These are phyloP conservation scores for Fusarium stilboides DNA, from an alignment of 2,329 filamentous ascomycete genomes.

Conservation along the genomic window DNA sequence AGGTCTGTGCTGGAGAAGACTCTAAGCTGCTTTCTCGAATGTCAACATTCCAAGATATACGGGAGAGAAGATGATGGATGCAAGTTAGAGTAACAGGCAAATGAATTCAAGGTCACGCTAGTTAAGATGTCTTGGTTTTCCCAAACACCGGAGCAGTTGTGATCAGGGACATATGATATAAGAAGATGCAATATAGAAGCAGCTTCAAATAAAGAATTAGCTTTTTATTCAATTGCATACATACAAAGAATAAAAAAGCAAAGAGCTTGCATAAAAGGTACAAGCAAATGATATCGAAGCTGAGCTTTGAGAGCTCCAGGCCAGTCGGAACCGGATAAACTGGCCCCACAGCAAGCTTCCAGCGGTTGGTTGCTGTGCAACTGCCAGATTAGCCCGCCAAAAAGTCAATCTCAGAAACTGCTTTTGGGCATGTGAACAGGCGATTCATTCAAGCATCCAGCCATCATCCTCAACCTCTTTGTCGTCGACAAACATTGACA, in stretches of 20 bases:
- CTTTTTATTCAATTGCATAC: not conserved
- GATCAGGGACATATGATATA: not conserved
- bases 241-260: not conserved
- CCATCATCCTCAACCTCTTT: constrained; percentile 18
- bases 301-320: not conserved
- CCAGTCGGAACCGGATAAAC: constrained; percentile 39
- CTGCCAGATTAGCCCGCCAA: constrained; percentile 45
- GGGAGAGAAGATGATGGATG: no score
- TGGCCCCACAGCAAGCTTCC: constrained; percentile 25
- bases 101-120: no score
- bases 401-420: constrained; percentile 43
- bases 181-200: not conserved
- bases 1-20: not conserved
- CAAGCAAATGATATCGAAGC: constrained; percentile 2
- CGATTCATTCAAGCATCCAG: constrained; percentile 7
- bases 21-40: no score
- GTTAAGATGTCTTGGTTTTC: no score
- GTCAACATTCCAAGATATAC: no score
- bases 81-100: no score
- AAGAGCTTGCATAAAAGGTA: constrained; percentile 7
- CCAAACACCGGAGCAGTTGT: no score
- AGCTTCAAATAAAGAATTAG: not conserved
- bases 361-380: constrained; percentile 46
- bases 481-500: constrained; percentile 12
- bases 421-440: constrained; percentile 32